phyloP scores from a whole-genome alignment of 2,329 filamentous ascomycete genomes.

The Aspergillus amoenus region DNA sequence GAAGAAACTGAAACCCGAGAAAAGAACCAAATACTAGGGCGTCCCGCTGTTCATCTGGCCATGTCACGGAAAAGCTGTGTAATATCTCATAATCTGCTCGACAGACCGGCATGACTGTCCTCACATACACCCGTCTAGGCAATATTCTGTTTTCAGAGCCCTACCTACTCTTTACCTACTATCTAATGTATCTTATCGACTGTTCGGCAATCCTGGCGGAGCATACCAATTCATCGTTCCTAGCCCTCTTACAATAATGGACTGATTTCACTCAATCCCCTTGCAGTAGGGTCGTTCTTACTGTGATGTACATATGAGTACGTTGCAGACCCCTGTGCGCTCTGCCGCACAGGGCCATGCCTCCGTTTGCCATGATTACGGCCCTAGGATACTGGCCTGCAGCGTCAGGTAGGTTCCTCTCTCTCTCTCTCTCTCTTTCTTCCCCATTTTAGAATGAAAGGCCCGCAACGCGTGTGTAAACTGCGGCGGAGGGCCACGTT shows the following conservation, averaged over 20 bases:
- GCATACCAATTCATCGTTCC: not conserved
- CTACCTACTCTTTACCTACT: not conserved
- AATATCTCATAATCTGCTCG: not conserved
- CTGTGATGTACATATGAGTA: too few relatives aligned
- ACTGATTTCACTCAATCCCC: too few relatives aligned
- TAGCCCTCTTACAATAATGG: not conserved
- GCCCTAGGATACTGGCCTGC: too few relatives aligned
- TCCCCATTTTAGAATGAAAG: too few relatives aligned
- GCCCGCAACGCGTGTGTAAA: too few relatives aligned
- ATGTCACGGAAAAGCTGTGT: not conserved
- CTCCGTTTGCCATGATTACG: too few relatives aligned
- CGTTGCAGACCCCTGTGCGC: too few relatives aligned
- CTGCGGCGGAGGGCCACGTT: too few relatives aligned
- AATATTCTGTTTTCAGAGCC: not conserved
- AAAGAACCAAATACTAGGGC: constrained; percentile 39
- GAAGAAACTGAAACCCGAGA: constrained; percentile 86
- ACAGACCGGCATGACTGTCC: not conserved
- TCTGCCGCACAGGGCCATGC: too few relatives aligned
- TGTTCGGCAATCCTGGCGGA: not conserved
- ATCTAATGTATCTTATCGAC: not conserved
- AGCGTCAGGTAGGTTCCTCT: too few relatives aligned
- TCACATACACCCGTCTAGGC: not conserved
- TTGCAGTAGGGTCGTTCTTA: too few relatives aligned
- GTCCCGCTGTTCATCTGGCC: not conserved
- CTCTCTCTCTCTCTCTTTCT: too few relatives aligned